Conservation (phyloP, 306 rosid species). For the Acmispon strigosus region DNA sequence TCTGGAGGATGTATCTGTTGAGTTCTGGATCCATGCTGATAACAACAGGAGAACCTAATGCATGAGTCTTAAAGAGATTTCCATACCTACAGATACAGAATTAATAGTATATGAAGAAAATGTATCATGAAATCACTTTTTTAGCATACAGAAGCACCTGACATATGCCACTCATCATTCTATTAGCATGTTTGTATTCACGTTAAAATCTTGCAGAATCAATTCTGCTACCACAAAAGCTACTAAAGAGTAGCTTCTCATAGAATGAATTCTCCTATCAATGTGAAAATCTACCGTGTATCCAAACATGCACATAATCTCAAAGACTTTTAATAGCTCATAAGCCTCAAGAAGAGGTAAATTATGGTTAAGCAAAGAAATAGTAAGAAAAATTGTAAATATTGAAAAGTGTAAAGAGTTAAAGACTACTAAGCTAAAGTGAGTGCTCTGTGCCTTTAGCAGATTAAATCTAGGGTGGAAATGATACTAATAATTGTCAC, state of each 20-base stretch:
- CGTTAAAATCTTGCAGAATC: no score
- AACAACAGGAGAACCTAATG: conserved; percentile 61
- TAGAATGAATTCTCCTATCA: no score
- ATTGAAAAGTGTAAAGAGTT: background rate
- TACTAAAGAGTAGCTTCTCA: no score
- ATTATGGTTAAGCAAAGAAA: background rate
- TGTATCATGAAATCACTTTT: no score
- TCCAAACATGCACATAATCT: background rate
- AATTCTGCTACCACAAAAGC: no score
- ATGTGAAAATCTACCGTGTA: no score
- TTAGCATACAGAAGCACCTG: background rate
- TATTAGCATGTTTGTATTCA: no score
- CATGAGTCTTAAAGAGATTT: conserved; percentile 62
- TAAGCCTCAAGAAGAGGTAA: background rate
- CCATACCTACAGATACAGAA: conserved; percentile 46
- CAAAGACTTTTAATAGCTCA: background rate
- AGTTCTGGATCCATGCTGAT: conserved; percentile 65
- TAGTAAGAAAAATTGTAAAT: background rate
- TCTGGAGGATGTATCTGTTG: conserved; percentile 59
- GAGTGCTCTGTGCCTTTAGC: background rate
- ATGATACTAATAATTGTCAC: background rate
- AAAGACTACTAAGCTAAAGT: background rate
- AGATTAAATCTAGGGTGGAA: background rate
- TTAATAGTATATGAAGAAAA: no score
- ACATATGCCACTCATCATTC: background rate